Evolutionary conservation across 257 asterid genomes (phyloP).

Genomic region (Solanum etuberosum): DNA sequence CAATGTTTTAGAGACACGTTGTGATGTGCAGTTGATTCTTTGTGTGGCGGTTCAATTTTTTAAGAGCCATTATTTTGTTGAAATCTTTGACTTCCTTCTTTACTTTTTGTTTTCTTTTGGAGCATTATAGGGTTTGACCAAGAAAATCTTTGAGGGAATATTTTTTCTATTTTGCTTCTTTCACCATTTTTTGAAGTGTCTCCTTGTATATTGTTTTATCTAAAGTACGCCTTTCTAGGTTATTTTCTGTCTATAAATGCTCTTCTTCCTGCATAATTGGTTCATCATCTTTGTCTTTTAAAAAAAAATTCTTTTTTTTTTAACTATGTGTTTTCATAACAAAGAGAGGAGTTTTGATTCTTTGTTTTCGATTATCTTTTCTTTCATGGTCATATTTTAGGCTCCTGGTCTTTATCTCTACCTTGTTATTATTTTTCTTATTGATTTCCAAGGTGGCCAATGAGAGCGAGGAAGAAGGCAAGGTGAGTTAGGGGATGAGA

Average conservation of each 20-base stretch:
- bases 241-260: neutral
- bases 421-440: too few relatives aligned
- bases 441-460: too few relatives aligned
- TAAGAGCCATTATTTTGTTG: neutral
- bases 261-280: neutral
- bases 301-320: too few relatives aligned
- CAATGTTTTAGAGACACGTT: too few relatives aligned
- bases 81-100: neutral
- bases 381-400: neutral
- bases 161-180: neutral
- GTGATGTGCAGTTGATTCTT: neutral
- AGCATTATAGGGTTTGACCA: neutral
- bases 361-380: too few relatives aligned
- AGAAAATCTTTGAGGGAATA: neutral
- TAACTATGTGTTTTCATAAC: neutral
- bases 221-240: neutral
- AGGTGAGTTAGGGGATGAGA: neutral
- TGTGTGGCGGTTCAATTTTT: neutral
- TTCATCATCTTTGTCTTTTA: neutral
- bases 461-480: too few relatives aligned
- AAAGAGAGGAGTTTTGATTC: neutral
- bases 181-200: neutral
- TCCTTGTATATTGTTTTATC: neutral
- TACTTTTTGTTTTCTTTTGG: neutral
- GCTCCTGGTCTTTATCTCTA: neutral